Evolutionary conservation across 1,139 yeast genomes (phyloP).

Genomic region (Yamadazyma jaroonii): DNA sequence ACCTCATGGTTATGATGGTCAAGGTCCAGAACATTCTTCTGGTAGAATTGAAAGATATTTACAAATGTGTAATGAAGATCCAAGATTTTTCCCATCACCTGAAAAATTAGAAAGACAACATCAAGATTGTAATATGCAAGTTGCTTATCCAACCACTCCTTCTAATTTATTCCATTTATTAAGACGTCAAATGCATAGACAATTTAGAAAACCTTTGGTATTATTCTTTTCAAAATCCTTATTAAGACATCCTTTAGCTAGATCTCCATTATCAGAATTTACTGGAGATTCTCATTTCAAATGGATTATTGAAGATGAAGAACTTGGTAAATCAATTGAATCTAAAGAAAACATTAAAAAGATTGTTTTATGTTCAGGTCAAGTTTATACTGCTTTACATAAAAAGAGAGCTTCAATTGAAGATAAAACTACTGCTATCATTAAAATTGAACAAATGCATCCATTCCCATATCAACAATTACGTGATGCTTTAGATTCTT

Average conservation of each 20-base stretch:
- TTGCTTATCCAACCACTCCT: constrained; percentile 98
- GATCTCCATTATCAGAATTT: constrained; percentile 80
- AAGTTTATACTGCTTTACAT: constrained; percentile 88
- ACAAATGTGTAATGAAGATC: constrained; percentile 95
- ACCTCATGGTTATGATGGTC: constrained; percentile 99
- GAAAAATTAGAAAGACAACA: constrained; percentile 95
- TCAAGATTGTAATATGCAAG: constrained; percentile 97
- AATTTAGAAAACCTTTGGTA: constrained; percentile 94
- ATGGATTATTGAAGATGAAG: constrained; percentile 93
- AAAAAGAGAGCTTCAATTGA: constrained; percentile 79
- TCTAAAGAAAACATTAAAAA: constrained; percentile 85
- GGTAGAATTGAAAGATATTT: constrained; percentile 97
- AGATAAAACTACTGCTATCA: constrained; percentile 80
- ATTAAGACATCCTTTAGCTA: constrained; percentile 96
- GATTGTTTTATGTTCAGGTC: constrained; percentile 83
- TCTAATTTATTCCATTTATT: constrained; percentile 94
- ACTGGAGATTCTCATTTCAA: constrained; percentile 90
- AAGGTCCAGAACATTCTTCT: constrained; percentile 99
- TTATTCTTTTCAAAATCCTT: constrained; percentile 90
- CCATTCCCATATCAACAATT: constrained; percentile 99
- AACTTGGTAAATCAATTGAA: constrained; percentile 72
- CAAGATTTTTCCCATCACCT: constrained; percentile 85
- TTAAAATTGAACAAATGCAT: constrained; percentile 91
- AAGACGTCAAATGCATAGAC: constrained; percentile 99
- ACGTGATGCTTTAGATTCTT: constrained; percentile 76